Conservation (phyloP, 305 asterid species). For the Plantago coronopus region DNA sequence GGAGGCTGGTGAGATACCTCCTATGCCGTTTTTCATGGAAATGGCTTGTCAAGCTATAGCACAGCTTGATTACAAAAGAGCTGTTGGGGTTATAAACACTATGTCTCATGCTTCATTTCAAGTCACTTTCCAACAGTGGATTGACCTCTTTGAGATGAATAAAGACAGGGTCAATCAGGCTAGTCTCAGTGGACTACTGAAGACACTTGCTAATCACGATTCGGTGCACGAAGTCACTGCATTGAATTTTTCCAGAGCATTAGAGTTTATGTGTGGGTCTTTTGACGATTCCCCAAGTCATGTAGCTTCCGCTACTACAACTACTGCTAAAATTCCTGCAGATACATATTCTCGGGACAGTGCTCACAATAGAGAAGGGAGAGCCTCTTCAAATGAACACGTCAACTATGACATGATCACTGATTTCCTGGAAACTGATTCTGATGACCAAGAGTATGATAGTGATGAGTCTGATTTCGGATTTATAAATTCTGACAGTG, state of each 20-base stretch:
- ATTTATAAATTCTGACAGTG: slow-evolving; percentile 28
- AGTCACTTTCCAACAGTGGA: slow-evolving; percentile 66
- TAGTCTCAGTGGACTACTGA: slow-evolving; percentile 40
- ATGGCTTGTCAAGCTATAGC: slow-evolving; percentile 54
- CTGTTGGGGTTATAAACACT: slow-evolving; percentile 44
- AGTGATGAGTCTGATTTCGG: slow-evolving; percentile 35
- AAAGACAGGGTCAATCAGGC: slow-evolving; percentile 34
- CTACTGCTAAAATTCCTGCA: slow-evolving; percentile 16
- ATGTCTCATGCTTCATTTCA: slow-evolving; percentile 68
- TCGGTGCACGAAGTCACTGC: slow-evolving; percentile 48
- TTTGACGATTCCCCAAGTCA: slow-evolving; percentile 24
- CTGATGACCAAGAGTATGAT: slow-evolving; percentile 28
- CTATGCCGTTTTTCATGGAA: slow-evolving; percentile 56
- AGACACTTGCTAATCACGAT: slow-evolving; percentile 31
- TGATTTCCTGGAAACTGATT: slow-evolving; percentile 12
- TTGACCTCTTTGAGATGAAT: slow-evolving; percentile 47
- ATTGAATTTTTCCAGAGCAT: slow-evolving; percentile 47
- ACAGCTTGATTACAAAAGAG: slow-evolving; percentile 42
- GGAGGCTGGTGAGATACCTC: slow-evolving; percentile 85
- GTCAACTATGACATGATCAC: slow-evolving; percentile 24
- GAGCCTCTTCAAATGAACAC: slow-evolving; percentile 20
- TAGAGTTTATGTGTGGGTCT: slow-evolving; percentile 45
- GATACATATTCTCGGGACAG: slow-evolving; percentile 8
- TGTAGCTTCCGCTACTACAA: slow-evolving; percentile 12
- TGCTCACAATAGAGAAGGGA: slow-evolving; percentile 7